Base-by-base conservation (phyloP, 2,329 filamentous ascomycete genomes). In the Bipolaris oryzae region DNA sequence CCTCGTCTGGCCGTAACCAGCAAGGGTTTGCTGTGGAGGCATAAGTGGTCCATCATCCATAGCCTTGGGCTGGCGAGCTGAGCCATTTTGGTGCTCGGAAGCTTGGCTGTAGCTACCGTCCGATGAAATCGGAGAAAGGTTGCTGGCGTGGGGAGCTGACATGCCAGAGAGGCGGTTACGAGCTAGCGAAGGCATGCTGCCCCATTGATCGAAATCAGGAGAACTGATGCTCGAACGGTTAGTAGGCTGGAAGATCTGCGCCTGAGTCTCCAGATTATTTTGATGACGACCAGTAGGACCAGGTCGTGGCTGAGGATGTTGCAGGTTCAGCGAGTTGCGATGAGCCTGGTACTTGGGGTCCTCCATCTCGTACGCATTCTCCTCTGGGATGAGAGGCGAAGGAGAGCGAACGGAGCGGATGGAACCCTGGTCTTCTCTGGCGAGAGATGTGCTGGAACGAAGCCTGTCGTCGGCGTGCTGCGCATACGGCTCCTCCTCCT, bases 311-410 rank as follows among this genome's bases (percentile, higher is more conserved):
- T 93, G 90, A 5, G 90, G 90, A 74, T 94, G 90, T 71, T 92
- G 87, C 37, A 94, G 79, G 68, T 92, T 91, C 53, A 93, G 75
- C 23, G 89, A 92, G 77, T 93, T 91, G 65, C 90, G 87, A 73
- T 93, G 89, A 53, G 89, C 89, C 74, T 89, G 88, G 75, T 93
- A 93, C 75, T 93, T 93, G 44, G 90, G 89, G 64, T 92, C 89
- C 38, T 82, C 80, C 60, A 79, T 73, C 35, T 72, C 68, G 21
- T 70, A 69, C n/a, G 67, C 57, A 31, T 65, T 60, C 85, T 88
- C 28, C 55, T 84, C 84, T 2, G 82, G 80, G 39, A 84, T 80
- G 5, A 85, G 78, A 3, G 82, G 81, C 0, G 80, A 81, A 1
- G 85, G 82, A 28, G 85, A 72, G 69, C 74, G 60, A 34, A 64